Conservation (phyloP, 768 basidiomycete species). For the Lanmaoa pseudosensibilis region DNA sequence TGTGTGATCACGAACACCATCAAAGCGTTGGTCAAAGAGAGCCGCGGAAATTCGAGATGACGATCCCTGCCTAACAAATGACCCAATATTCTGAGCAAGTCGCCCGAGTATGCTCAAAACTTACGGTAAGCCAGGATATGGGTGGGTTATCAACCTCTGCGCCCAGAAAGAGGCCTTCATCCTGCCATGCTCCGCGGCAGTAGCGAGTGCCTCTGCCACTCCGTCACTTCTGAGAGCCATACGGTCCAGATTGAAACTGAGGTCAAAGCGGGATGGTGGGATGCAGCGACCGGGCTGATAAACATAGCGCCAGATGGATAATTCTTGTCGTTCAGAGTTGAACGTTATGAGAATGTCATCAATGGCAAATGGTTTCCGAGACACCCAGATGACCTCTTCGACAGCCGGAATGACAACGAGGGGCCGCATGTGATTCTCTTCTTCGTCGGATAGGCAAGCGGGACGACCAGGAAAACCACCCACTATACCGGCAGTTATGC, state of each 20-base stretch:
- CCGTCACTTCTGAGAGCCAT: conserved; percentile 59
- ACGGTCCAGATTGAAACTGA: conserved; percentile 62
- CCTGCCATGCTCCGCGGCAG: conserved; percentile 55
- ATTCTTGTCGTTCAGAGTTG: conserved; percentile 47
- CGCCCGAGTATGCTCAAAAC: conserved; percentile 21
- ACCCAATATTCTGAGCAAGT: conserved; percentile 1
- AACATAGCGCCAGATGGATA: conserved; percentile 74
- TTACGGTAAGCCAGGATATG: conserved; percentile 53
- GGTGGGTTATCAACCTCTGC: conserved; percentile 53
- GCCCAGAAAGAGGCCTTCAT: conserved; percentile 78
- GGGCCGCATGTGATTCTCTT: conserved; percentile 49
- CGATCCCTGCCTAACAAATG: conserved; percentile 16
- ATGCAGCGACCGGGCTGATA: conserved; percentile 47
- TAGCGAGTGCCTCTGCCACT: conserved; percentile 42
- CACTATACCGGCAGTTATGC: conserved; percentile 60
- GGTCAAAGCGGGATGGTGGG: conserved; percentile 53
- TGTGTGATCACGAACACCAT: conserved; percentile 51
- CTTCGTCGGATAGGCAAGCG: conserved; percentile 52
- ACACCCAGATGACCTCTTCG: conserved; percentile 66
- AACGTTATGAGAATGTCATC: conserved; percentile 60
- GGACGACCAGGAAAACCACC: conserved; percentile 39
- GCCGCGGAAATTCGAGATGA: conserved; percentile 46
- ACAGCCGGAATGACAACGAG: conserved; percentile 57
- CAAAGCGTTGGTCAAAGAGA: conserved; percentile 65
- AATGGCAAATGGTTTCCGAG: conserved; percentile 41